Evolutionary conservation across 352 stramenopile species (phyloP).

Genomic region (Plasmopara muralis): DNA sequence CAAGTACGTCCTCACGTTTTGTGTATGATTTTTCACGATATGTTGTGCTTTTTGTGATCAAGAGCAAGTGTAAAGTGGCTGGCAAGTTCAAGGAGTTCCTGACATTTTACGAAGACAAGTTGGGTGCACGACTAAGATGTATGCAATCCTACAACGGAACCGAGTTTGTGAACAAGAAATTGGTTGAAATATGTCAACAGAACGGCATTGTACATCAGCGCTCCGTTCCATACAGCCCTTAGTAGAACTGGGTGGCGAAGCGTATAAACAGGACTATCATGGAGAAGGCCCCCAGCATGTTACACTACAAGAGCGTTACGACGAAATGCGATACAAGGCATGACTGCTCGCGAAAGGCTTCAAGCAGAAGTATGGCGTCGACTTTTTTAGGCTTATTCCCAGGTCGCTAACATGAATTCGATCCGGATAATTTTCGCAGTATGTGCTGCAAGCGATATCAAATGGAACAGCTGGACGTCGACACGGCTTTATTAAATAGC

Average conservation of each 20-base stretch:
- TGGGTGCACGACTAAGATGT: background rate
- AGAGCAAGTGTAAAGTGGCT: too few species aligned
- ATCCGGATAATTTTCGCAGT: background rate
- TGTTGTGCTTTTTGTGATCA: too few species aligned
- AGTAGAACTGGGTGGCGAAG: too few species aligned
- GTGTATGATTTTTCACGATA: background rate
- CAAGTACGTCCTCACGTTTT: background rate
- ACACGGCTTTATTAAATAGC: background rate
- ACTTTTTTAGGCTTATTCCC: background rate
- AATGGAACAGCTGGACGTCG: slow-evolving; percentile 1
- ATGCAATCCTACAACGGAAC: background rate
- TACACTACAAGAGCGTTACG: too few species aligned
- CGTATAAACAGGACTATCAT: too few species aligned
- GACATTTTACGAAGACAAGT: background rate
- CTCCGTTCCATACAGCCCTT: too few species aligned
- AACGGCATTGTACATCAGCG: too few species aligned
- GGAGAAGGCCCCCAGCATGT: too few species aligned
- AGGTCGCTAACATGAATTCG: background rate
- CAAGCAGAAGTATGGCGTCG: background rate
- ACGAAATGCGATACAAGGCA: background rate
- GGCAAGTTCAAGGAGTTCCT: background rate
- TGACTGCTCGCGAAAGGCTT: background rate
- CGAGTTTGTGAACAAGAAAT: background rate
- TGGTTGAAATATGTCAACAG: background rate
- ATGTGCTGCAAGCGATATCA: background rate